A percentile compares a stretch with the other conserved stretches of the same genome.
phyloP scores from a whole-genome alignment of 129 eudicot genomes.

The Helichrysum umbraculigerum region DNA sequence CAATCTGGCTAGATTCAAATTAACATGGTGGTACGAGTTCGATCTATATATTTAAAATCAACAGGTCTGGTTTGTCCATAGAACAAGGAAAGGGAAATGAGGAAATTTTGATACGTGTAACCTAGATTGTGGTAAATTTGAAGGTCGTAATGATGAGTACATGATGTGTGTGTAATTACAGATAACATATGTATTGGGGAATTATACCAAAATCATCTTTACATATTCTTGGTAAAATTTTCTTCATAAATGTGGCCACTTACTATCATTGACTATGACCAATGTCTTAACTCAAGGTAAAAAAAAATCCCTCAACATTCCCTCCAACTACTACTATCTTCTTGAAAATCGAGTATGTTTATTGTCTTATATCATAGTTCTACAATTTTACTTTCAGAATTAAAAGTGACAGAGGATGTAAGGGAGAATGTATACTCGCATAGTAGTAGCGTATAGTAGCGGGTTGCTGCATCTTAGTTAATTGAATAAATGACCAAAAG shows the following conservation, averaged over 20 bases:
- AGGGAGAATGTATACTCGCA: too few relatives aligned
- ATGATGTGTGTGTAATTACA: slow-evolving; percentile 19
- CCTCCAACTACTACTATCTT: slow-evolving; percentile 3
- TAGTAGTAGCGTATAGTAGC: too few relatives aligned
- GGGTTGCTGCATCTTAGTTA: too few relatives aligned
- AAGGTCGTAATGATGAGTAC: slow-evolving; percentile 9
- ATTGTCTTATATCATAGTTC: neutral
- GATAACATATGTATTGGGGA: slow-evolving; percentile 12
- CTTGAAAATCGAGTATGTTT: neutral
- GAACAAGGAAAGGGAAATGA: neutral
- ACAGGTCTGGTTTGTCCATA: neutral
- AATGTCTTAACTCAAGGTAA: slow-evolving; percentile 29
- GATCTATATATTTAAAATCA: neutral
- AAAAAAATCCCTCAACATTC: slow-evolving; percentile 19
- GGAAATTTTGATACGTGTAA: neutral
- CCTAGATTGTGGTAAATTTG: neutral
- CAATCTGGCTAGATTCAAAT: neutral
- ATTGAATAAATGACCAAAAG: too few relatives aligned
- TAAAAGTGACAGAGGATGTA: too few relatives aligned
- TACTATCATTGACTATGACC: slow-evolving; percentile 35
- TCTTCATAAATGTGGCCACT: slow-evolving; percentile 38
- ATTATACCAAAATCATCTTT: slow-evolving; percentile 36
- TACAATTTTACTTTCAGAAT: too few relatives aligned
- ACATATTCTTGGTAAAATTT: slow-evolving; percentile 38
- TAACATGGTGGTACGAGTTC: neutral